Evolutionary conservation across 441 rosid genomes (phyloP), one percentile per base, ranked within the genome.

Genomic region (Erysimum pusillum): DNA sequence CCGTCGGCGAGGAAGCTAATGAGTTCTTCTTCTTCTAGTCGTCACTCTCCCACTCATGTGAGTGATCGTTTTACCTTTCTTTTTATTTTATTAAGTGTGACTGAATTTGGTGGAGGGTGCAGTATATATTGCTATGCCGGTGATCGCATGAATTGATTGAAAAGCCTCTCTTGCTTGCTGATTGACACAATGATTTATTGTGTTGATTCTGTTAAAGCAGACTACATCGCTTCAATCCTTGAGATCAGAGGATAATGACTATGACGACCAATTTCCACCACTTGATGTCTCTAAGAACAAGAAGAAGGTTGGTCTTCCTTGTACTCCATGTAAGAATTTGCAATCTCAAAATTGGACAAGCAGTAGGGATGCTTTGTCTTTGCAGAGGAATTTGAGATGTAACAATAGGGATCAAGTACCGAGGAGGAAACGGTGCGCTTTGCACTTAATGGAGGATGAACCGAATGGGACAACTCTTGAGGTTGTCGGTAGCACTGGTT

Each of bases 261-360:
- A 80, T 13, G 77, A 74, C 1, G 22, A 48, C 22, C 69, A 76
- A 1, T 79, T 20, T 56, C 74, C 74, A 17, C 64, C 75, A 10
- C 10, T 9, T n/a, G 42, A 39, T 28, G 41, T 15, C 48, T 44
- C 17, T 42, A 5, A 42, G 41, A 38, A 8, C 11, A 38, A 9
- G 41, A 38, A 38, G 48, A 6, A 42, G 15, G 46, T 42, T 42
- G 46, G 6, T 44, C 48, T 44, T 44, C 17, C 8, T 44, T 44
- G 14, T 42, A 42, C 46, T 13, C 15, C 46, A 42, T 14, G 7
- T 44, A 5, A 44, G 15, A 44, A 15, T 44, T 44, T n/a, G 14
- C 48, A 13, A 10, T 7, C 10, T 36, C 41, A 36, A 36, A 36
- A 36, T 5, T 5, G 15, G 48, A 13, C 48, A 42, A 42, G 15